Base-by-base conservation (phyloP, 139 green algal genomes). In the Chlamydomonas sphaeroides region DNA sequence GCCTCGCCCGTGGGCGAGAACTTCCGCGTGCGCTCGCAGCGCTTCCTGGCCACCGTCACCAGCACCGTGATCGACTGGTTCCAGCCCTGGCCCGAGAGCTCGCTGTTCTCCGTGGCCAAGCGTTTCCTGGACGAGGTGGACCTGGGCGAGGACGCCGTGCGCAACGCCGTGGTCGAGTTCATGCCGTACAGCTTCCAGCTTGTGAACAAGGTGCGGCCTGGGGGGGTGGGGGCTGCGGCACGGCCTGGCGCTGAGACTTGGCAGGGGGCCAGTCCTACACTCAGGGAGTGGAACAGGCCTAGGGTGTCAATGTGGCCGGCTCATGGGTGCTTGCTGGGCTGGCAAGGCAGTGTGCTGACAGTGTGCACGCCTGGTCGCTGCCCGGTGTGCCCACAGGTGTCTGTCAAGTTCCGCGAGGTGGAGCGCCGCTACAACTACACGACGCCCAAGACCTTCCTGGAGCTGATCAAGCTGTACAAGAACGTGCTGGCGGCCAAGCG, bases 381-480 rank as follows among this genome's bases (percentile, higher is more conserved):
- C 53, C 38, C 59, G 4, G 2, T 23, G 15, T 36, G 59, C 30
- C 3, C 36, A 59, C 57, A 89, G 75, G 84, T 92, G 14, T 91
- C 84, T 25, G 90, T 89, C 45, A 84, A 89, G 65, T 95, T 94
- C 84, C 90, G 91, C 69, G 89, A 93, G 57, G 69, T 78, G 0
- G 94, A 97, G 89, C 91, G 91, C 61, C 90, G 94, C 65, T 93
- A 94, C 85, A 94, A 94, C 65, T 96, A 98, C 92, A 96, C 94
- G 48, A 98, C 95, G 3, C 95, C 95, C 65, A 98, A 98, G 92
- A 96, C 94, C 0, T 97, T 97, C 89, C 76, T 98, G 57, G 94
- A 97, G 92, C 88, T 97, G 35, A 97, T 97, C 89, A 95, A 96
- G 91, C 92, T 98, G 36, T 98, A 97, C 92, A 96, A 96, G 89